Evolutionary conservation across 208 protist species (phyloP).

Genomic region (Acanthamoeba lenticulata): DNA sequence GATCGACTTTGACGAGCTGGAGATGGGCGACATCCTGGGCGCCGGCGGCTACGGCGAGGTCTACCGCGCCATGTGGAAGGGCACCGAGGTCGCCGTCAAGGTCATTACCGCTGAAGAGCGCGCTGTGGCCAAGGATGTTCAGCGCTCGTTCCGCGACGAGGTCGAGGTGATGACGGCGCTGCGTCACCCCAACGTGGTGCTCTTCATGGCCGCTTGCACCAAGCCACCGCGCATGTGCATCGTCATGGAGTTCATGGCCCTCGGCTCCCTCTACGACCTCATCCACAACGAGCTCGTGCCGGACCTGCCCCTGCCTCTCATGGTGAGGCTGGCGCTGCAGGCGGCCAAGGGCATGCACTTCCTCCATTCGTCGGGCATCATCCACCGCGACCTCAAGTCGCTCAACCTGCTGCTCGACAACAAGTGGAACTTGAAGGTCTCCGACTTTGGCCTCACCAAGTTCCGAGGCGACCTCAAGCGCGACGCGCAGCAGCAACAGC

Average conservation of each 20-base stretch:
- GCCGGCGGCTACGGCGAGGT: conserved; percentile 14
- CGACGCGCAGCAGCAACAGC: background rate
- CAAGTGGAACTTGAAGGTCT: conserved; percentile 77
- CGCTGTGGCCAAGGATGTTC: background rate
- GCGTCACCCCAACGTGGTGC: conserved; percentile 31
- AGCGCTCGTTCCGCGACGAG: background rate
- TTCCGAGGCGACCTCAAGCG: background rate
- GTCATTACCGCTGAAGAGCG: background rate
- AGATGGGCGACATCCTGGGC: conserved; percentile 1
- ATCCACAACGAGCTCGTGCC: background rate
- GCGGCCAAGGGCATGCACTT: conserved; percentile 61
- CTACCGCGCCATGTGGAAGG: background rate
- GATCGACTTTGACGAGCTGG: background rate
- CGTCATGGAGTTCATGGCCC: background rate
- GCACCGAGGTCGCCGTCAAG: conserved; percentile 53
- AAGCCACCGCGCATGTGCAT: background rate
- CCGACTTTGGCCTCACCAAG: background rate
- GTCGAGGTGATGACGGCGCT: background rate
- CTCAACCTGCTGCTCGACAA: conserved; percentile 79
- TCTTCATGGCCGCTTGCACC: conserved; percentile 38
- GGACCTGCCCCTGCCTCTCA: conserved; percentile 27
- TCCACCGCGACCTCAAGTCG: conserved; percentile 71
- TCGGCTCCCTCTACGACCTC: background rate
- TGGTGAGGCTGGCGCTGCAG: background rate
- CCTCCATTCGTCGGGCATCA: conserved; percentile 74